phyloP scores from a whole-genome alignment of 116 monocot species.

The Zostera marina region DNA sequence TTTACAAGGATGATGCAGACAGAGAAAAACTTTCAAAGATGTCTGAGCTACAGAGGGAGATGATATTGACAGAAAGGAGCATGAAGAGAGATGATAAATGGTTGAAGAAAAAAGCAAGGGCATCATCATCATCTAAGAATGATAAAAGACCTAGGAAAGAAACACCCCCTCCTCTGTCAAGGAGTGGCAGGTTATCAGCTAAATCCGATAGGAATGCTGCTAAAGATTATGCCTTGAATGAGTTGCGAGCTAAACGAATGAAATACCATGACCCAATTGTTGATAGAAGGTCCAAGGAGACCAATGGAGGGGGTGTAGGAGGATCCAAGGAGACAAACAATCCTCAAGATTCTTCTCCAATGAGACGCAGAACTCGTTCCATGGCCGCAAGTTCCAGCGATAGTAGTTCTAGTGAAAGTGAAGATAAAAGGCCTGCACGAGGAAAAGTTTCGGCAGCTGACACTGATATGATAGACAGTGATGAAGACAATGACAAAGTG shows the following conservation, averaged over 20 bases:
- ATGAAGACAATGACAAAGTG: constrained; percentile 33
- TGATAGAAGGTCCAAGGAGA: constrained; percentile 32
- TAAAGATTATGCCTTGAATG: constrained; percentile 63
- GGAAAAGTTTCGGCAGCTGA: constrained; percentile 14
- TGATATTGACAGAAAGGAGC: constrained; percentile 38
- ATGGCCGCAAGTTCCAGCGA: constrained; percentile 28
- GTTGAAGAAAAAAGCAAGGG: constrained; percentile 57
- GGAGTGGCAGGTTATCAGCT: constrained; percentile 36
- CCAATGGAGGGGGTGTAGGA: not conserved
- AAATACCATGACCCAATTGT: constrained; percentile 66
- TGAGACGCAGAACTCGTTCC: constrained; percentile 17
- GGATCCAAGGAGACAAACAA: constrained; percentile 1
- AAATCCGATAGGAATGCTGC: constrained; percentile 30
- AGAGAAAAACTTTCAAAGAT: constrained; percentile 35
- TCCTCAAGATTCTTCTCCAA: constrained; percentile 28
- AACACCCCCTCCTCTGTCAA: constrained; percentile 22
- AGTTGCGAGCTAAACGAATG: constrained; percentile 57
- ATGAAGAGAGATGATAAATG: constrained; percentile 29
- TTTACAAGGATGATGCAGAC: constrained; percentile 45
- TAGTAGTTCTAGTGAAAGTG: constrained; percentile 50
- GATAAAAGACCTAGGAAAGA: constrained; percentile 29
- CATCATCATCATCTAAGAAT: constrained; percentile 33
- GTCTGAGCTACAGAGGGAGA: constrained; percentile 40
- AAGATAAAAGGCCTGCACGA: constrained; percentile 16
- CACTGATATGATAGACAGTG: constrained; percentile 27